These are phyloP conservation scores for Candida awuae DNA, from an alignment of 805 yeast species.

Conservation along the genomic window DNA sequence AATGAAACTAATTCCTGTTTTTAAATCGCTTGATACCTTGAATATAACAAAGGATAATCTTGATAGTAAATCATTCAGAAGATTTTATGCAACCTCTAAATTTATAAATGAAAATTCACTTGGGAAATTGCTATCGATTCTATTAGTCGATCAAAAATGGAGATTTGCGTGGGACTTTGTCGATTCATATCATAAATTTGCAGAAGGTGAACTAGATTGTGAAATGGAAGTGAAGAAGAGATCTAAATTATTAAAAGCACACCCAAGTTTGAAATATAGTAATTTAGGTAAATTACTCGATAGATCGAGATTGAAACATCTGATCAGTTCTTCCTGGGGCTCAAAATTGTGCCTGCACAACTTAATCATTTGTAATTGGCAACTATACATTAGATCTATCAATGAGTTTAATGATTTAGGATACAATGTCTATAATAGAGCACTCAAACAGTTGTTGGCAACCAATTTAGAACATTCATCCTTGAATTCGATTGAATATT, in stretches of 20 bases:
- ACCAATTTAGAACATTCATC: neutral
- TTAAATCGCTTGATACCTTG: conserved; percentile 13
- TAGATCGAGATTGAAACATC: no score
- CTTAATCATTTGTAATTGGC: conserved; percentile 5
- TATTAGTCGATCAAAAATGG: conserved; percentile 8
- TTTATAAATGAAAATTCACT: conserved; percentile 17
- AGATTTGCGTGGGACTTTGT: conserved; percentile 6
- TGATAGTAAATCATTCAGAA: conserved; percentile 11
- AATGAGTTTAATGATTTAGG: conserved; percentile 4
- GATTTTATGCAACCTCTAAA: conserved; percentile 8
- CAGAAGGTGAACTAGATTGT: no score
- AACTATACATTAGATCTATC: conserved; percentile 8
- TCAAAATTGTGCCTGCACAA: neutral
- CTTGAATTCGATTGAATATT: conserved; percentile 2
- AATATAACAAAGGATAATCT: conserved; percentile 14
- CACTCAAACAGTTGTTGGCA: conserved; percentile 1
- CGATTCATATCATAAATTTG: neutral
- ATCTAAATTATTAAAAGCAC: neutral
- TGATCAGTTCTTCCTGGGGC: neutral
- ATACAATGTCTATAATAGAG: conserved; percentile 1
- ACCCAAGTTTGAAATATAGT: neutral
- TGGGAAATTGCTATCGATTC: conserved; percentile 18
- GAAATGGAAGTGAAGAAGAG: no score
- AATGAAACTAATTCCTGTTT: conserved; percentile 8
- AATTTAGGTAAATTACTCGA: neutral